phyloP scores from a whole-genome alignment of 163 green algal species.

The Chlamydomonas reinhardtii region DNA sequence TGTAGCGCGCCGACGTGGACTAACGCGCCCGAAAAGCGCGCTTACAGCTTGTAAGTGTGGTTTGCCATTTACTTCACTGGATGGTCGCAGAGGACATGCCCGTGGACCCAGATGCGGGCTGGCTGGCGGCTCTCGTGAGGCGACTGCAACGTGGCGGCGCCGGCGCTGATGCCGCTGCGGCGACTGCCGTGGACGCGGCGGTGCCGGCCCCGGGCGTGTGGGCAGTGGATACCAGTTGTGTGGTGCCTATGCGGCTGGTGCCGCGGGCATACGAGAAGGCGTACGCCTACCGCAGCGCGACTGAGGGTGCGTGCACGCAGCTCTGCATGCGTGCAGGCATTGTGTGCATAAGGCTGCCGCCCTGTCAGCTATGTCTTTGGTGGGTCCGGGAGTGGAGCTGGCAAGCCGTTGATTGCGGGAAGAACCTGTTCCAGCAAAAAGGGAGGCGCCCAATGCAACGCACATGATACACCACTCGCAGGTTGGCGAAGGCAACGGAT shows the following conservation, averaged over 20 bases:
- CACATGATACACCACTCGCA: background rate
- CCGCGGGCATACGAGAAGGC: conserved; percentile 14
- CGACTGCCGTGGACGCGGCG: background rate
- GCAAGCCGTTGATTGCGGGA: no score
- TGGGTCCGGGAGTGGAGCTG: no score
- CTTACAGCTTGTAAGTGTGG: no score
- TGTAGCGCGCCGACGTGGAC: no score
- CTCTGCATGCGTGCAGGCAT: background rate
- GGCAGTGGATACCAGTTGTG: conserved; percentile 31
- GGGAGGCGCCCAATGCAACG: no score
- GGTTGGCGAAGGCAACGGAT: background rate
- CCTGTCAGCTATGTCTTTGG: no score
- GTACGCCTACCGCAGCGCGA: conserved; percentile 35
- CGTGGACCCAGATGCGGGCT: conserved; percentile 22
- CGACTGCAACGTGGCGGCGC: background rate
- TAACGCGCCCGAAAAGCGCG: no score
- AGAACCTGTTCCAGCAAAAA: no score
- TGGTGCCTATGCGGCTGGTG: conserved; percentile 37
- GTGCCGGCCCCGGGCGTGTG: background rate
- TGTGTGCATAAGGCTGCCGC: no score
- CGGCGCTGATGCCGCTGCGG: background rate
- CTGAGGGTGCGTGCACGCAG: background rate
- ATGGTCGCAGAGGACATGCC: conserved; percentile 39
- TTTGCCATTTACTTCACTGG: no score
- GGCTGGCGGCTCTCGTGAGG: conserved; percentile 7